These are phyloP conservation scores for Lecanoromycetidae sp. DNA, from an alignment of 2,329 filamentous ascomycete species.

Conservation along the genomic window DNA sequence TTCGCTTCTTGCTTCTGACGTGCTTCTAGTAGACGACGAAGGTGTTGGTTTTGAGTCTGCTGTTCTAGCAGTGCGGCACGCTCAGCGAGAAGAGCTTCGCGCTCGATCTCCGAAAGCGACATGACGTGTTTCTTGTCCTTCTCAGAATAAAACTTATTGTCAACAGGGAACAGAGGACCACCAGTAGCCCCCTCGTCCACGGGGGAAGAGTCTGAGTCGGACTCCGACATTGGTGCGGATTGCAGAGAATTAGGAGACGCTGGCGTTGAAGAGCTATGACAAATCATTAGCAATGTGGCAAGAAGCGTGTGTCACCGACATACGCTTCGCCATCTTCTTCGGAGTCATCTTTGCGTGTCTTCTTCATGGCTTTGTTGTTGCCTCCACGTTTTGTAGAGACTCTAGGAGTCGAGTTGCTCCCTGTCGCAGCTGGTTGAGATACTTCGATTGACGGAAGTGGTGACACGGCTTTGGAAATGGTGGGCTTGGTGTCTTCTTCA, in stretches of 20 bases:
- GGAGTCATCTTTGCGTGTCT: constrained; percentile 45
- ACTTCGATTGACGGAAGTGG: constrained; percentile 42
- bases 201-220: constrained; percentile 56
- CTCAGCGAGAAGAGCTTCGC: constrained; percentile 80
- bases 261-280: constrained; percentile 53
- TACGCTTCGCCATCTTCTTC: constrained; percentile 75
- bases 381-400: constrained; percentile 28
- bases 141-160: constrained; percentile 68
- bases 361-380: constrained; percentile 31
- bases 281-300: constrained; percentile 1
- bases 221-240: constrained; percentile 84
- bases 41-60: constrained; percentile 66
- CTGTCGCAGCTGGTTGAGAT: constrained; percentile 6
- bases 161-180: constrained; percentile 59
- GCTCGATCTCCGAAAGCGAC: constrained; percentile 76
- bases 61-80: constrained; percentile 72
- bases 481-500: constrained; percentile 44
- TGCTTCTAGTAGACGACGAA: constrained; percentile 64
- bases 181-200: constrained; percentile 36
- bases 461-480: constrained; percentile 43
- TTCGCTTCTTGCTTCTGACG: constrained; percentile 50
- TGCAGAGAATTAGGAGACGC: constrained; percentile 62
- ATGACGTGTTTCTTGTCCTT: constrained; percentile 69
- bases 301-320: constrained; percentile 28
- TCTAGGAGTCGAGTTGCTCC: constrained; percentile 23